Evolutionary conservation across 2,329 filamentous ascomycete species (phyloP).

Genomic region (Balansia obtecta): DNA sequence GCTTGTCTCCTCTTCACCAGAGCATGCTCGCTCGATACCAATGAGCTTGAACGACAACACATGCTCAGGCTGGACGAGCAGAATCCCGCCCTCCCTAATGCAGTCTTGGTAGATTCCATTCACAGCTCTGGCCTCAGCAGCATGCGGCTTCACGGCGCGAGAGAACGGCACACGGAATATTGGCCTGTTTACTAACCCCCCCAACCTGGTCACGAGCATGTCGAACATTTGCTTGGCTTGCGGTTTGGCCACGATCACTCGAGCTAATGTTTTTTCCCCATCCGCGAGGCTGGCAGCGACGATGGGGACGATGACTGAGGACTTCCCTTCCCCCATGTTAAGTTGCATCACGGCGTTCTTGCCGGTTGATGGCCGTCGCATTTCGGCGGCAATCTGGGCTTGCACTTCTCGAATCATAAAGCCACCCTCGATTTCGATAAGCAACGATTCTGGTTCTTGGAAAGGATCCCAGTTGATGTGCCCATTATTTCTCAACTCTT

Average conservation of each 20-base stretch:
- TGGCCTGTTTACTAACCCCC: conserved; percentile 40
- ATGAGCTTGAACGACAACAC: conserved; percentile 51
- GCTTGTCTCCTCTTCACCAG: conserved; percentile 15
- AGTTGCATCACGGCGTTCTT: conserved; percentile 48
- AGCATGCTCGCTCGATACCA: conserved; percentile 36
- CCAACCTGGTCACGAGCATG: conserved; percentile 25
- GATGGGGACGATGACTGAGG: conserved; percentile 56
- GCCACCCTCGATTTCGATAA: conserved; percentile 52
- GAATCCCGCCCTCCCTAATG: conserved; percentile 35
- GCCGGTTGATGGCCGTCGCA: conserved; percentile 30
- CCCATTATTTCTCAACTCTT: conserved; percentile 35
- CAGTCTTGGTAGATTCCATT: conserved; percentile 30
- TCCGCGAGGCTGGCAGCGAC: conserved; percentile 38
- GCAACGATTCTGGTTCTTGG: conserved; percentile 43
- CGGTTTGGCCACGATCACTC: conserved; percentile 49
- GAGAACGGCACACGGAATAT: conserved; percentile 49
- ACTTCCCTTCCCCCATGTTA: conserved; percentile 63
- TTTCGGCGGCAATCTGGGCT: conserved; percentile 41
- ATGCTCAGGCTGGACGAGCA: conserved; percentile 52
- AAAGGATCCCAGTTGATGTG: conserved; percentile 42
- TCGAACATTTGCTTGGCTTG: conserved; percentile 40
- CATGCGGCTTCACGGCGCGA: conserved; percentile 27
- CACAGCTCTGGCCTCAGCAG: conserved; percentile 22
- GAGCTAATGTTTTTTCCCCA: conserved; percentile 33
- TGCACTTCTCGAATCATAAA: conserved; percentile 50